These are phyloP conservation scores for Vitis hybrid DNA, from an alignment of 177 flowering plant genomes.

Conservation along the genomic window DNA sequence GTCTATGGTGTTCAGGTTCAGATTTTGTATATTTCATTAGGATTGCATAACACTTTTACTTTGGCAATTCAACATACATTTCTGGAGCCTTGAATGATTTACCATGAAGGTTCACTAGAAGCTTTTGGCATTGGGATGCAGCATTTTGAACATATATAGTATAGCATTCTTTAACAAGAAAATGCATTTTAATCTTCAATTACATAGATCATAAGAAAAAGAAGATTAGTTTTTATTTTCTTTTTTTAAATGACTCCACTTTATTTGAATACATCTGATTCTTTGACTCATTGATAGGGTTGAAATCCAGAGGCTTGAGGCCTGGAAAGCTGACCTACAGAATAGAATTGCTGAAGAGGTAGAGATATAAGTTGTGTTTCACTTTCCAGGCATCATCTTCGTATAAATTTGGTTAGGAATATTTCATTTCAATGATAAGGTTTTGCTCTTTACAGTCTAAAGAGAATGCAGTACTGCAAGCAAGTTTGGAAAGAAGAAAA, in stretches of 20 bases:
- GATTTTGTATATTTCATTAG: too few species aligned
- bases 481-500: conserved; percentile 60
- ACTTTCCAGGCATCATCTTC: background rate
- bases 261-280: background rate
- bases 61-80: too few species aligned
- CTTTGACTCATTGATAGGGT: conserved; percentile 35
- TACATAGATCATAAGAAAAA: too few species aligned
- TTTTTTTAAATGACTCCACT: background rate
- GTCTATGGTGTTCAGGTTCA: too few species aligned
- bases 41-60: too few species aligned
- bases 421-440: conserved; percentile 1
- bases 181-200: conserved; percentile 1
- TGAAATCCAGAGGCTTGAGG: conserved; percentile 72
- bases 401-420: background rate
- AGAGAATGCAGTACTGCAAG: conserved; percentile 57
- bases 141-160: background rate
- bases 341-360: conserved; percentile 77
- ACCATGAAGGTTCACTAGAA: background rate
- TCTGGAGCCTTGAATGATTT: too few species aligned
- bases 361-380: conserved; percentile 9
- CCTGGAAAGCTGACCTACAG: conserved; percentile 54
- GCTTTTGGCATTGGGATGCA: background rate
- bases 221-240: background rate
- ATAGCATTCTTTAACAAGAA: background rate
- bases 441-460: conserved; percentile 42